Evolutionary conservation across 73 alveolate species (phyloP).

Genomic region (Diophrys sp.): DNA sequence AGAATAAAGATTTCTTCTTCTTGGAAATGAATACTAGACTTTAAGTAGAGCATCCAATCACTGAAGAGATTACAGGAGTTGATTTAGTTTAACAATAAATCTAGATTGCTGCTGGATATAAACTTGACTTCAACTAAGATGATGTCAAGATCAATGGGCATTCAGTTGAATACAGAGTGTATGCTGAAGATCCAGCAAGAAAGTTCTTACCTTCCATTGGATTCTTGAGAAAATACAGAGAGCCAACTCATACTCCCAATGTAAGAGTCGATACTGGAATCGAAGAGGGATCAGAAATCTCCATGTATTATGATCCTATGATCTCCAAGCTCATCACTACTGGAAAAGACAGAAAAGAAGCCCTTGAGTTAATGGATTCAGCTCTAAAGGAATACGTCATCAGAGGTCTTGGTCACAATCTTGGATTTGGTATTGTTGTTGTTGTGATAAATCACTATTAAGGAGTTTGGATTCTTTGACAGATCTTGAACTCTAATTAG

Average conservation of each 20-base stretch:
- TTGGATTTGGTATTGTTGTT: constrained; percentile 21
- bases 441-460: constrained; percentile 1
- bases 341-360: constrained; percentile 42
- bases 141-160: constrained; percentile 51
- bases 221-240: constrained; percentile 27
- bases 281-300: constrained; percentile 38
- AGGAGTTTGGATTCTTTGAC: too few species aligned
- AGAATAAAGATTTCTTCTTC: constrained; percentile 63
- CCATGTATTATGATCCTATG: constrained; percentile 54
- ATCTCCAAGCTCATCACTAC: constrained; percentile 42
- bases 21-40: constrained; percentile 71
- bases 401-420: constrained; percentile 34
- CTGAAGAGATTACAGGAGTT: constrained; percentile 73
- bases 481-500: too few species aligned
- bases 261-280: constrained; percentile 50
- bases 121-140: constrained; percentile 20
- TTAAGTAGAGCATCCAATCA: constrained; percentile 76
- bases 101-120: constrained; percentile 61
- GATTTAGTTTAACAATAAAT: constrained; percentile 63
- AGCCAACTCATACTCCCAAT: constrained; percentile 22
- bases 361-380: constrained; percentile 3
- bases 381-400: constrained; percentile 43
- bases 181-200: constrained; percentile 52
- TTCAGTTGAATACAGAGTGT: constrained; percentile 42
- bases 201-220: constrained; percentile 53